Evolutionary conservation across 179 eudicot species (phyloP).

Genomic region (Beta corolliflora): DNA sequence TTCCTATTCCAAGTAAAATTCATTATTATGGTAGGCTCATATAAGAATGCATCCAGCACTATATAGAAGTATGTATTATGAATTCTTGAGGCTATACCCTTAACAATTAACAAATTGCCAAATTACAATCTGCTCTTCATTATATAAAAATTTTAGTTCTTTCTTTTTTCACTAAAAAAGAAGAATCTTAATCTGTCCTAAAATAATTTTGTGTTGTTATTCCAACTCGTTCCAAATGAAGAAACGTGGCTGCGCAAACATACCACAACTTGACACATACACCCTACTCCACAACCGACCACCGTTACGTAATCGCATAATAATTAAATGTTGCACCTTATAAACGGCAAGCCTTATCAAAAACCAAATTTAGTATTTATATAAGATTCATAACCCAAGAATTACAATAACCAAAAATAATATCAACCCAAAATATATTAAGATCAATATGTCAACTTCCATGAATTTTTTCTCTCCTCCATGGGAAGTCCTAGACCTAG

Average conservation of each 20-base stretch:
- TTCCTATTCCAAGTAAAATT: too few species aligned
- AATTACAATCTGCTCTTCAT: too few species aligned
- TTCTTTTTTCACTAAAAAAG: too few species aligned
- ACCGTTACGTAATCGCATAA: neutral
- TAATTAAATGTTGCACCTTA: neutral
- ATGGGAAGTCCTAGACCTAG: constrained; percentile 49
- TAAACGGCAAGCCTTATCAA: neutral
- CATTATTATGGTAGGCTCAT: too few species aligned
- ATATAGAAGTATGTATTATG: too few species aligned
- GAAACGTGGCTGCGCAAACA: constrained; percentile 39
- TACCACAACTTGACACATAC: constrained; percentile 29
- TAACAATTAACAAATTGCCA: too few species aligned
- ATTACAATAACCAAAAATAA: neutral
- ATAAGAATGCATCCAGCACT: too few species aligned
- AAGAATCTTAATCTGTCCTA: too few species aligned
- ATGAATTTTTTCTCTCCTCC: constrained; percentile 13
- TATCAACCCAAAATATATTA: neutral
- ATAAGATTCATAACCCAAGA: neutral
- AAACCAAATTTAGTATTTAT: neutral
- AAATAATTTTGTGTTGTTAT: too few species aligned
- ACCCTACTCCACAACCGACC: neutral
- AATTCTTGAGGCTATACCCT: too few species aligned
- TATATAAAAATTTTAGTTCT: too few species aligned
- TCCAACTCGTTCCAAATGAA: neutral
- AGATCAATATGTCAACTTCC: neutral